Base-by-base conservation (phyloP, 306 rosid genomes). In the Argentina anserina region DNA sequence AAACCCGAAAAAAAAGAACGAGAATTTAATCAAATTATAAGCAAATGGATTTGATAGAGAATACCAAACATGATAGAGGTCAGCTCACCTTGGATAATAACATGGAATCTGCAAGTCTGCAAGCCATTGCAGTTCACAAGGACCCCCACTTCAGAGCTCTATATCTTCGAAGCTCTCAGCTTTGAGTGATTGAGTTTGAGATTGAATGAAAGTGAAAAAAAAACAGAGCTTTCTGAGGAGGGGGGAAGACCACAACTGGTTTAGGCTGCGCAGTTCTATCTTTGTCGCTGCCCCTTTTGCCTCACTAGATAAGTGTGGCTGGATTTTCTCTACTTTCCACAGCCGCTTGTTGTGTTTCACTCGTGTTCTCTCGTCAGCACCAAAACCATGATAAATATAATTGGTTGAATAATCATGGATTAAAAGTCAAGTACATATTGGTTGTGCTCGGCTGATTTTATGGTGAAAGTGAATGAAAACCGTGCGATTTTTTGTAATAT, bases 31-130 rank as follows among this genome's bases (percentile, higher is more conserved):
- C n/a, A n/a, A n/a, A n/a, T n/a, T n/a, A 70, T 37, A 5, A 72
- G 47, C 69, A 34, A 21, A 45, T 6, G 66, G 59, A 26, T 1
- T 8, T 43, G 18, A 20, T 1, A 29, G 10, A 3, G 41, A 53
- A 9, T 6, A 62, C 21, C 12, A 10, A 69, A 65, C 52, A 6
- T 4, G 31, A 23, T 12, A 25, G 62, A 56, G 62, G 18, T 26
- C 17, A 26, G 31, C 61, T 41, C 42, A 89, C 98, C 88, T 65
- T 83, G 77, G 85, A 79, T 43, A 87, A 87, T 85, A 85, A 67
- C 43, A 76, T 42, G 49, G 96, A 89, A 86, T 87, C 89, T 12
- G 88, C 84, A 73, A 88, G 80, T 68, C 83, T 84, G 84, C 82
- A 87, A 79, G 96, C 95, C 97, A 91, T 91, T 50, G 68, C 33